Evolutionary conservation across 441 rosid species (phyloP), one percentile per base, ranked within the genome.

Genomic region (Francoa sonchifolia): DNA sequence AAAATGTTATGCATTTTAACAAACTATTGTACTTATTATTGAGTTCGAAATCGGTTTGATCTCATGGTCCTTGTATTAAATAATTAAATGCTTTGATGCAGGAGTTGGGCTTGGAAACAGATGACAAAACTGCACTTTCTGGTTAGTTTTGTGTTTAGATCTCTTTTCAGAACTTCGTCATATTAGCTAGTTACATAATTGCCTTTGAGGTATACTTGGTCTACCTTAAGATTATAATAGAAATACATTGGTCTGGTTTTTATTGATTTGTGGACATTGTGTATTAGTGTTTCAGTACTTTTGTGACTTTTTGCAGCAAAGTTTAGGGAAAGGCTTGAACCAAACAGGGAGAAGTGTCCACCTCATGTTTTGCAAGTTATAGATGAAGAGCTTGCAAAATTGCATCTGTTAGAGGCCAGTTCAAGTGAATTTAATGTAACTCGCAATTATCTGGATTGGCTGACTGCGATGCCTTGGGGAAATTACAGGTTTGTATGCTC

Each of bases 391-490:
- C 87, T 85, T 33, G 66, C 79, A 27, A 90, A 82, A 59, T 57
- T 90, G 63, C 83, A 85, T 71, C 71, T 74, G 44, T 70, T 77
- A 57, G 93, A 90, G 65, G 94, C 99, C 52, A 92, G 99, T 70
- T 92, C 99, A 19, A 92, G 99, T 73, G 99, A 92, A 72, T 92
- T 92, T 55, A 78, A 90, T 54, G 99, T 92, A 42, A 82, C 93
- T 38, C 72, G 75, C 58, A 80, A 74, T 57, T 77, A 85, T 67
- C 74, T 90, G 58, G 96, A 92, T 76, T 92, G 99, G 99, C 61
- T 87, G 69, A 92, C 99, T 14, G 77, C 68, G 0, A 62, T 89
- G 56, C 98, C 98, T 15, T 90, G 94, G 94, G 96, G 96, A 57
- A 76, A 73, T 49, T 73, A 68, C 66, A 90, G 98, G 98, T 87